These are phyloP conservation scores for Gonium pectorale DNA, from an alignment of 139 green algal genomes.

Conservation along the genomic window DNA sequence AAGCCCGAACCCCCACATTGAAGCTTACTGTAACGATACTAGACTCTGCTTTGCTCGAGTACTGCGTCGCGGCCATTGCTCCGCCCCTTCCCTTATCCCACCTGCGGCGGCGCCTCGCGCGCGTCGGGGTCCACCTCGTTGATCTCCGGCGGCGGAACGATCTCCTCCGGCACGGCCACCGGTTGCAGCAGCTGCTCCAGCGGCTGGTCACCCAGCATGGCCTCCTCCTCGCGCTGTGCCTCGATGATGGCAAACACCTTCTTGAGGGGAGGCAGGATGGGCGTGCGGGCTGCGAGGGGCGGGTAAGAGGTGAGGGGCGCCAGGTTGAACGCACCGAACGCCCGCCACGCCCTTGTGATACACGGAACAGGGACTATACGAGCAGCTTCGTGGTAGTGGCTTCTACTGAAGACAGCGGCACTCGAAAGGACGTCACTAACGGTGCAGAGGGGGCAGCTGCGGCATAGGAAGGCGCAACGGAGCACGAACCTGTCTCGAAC, in stretches of 20 bases:
- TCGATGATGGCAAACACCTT: slow-evolving; percentile 49
- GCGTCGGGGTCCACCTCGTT: slow-evolving; percentile 28
- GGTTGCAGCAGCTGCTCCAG: slow-evolving; percentile 53
- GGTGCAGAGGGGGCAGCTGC: not conserved
- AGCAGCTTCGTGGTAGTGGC: no score
- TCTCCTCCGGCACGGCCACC: slow-evolving; percentile 51
- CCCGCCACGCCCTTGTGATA: no score
- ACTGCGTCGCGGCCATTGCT: no score
- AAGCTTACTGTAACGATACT: no score
- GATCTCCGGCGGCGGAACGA: slow-evolving; percentile 33
- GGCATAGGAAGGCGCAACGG: not conserved
- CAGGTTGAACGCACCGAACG: not conserved
- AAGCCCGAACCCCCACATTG: no score
- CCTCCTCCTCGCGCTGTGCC: slow-evolving; percentile 54
- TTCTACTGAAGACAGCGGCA: no score
- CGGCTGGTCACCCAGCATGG: slow-evolving; percentile 41
- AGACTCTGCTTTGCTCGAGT: no score
- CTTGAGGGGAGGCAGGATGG: slow-evolving; percentile 54
- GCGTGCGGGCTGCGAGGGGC: slow-evolving; percentile 46
- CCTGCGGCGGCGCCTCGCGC: not conserved
- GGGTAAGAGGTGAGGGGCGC: not conserved
- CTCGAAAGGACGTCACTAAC: no score
- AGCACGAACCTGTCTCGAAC: slow-evolving; percentile 52
- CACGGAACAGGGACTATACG: no score
- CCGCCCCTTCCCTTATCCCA: no score